These are phyloP conservation scores for Ogataea corticis DNA, from an alignment of 805 yeast genomes.

Conservation along the genomic window DNA sequence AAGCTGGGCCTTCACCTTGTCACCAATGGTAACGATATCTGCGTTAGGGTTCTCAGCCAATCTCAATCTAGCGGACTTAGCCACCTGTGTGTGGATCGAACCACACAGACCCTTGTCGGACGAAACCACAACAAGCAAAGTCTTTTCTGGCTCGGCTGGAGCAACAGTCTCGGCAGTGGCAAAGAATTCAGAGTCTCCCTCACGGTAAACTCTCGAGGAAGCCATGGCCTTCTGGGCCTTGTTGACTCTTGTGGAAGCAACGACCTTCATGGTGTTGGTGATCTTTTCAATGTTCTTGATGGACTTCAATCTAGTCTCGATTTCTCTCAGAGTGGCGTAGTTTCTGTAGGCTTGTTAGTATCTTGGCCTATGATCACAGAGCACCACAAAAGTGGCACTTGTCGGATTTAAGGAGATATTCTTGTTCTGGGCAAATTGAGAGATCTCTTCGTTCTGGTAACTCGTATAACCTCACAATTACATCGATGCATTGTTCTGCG, in stretches of 20 bases:
- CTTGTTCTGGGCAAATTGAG: background rate
- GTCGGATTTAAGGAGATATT: background rate
- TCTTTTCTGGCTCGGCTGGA: constrained; percentile 48
- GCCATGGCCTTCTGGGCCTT: constrained; percentile 96
- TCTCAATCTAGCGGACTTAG: constrained; percentile 81
- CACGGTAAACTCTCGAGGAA: constrained; percentile 80
- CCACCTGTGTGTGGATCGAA: constrained; percentile 92
- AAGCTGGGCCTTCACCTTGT: constrained; percentile 87
- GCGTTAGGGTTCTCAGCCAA: constrained; percentile 61
- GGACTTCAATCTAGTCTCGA: constrained; percentile 96
- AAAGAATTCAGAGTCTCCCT: constrained; percentile 77
- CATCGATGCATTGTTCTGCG: background rate
- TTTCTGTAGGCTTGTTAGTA: constrained; percentile 50
- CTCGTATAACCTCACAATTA: too few relatives aligned
- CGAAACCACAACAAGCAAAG: constrained; percentile 82
- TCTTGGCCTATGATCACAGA: background rate
- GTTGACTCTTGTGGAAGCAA: constrained; percentile 93
- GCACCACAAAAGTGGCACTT: background rate
- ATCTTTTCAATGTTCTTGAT: constrained; percentile 98
- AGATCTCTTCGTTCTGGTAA: too few relatives aligned
- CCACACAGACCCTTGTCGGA: constrained; percentile 99
- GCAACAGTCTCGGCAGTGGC: constrained; percentile 76
- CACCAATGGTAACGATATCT: constrained; percentile 89
- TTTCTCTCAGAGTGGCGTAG: constrained; percentile 98
- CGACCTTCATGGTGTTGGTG: constrained; percentile 99